Base-by-base conservation (phyloP, 306 rosid species). In the Malus fusca region DNA sequence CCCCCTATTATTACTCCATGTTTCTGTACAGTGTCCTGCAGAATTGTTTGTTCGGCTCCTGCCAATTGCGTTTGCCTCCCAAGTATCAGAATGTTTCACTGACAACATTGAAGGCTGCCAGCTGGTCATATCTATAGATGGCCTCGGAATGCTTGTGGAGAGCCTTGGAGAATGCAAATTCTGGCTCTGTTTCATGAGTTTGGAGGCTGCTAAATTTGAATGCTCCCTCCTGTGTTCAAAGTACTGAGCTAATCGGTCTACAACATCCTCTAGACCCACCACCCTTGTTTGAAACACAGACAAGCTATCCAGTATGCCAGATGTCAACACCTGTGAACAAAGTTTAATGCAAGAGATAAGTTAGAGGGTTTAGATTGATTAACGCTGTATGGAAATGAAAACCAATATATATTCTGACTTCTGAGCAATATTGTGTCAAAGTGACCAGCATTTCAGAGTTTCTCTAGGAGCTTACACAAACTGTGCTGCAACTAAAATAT, bases 221-320 rank as follows among this genome's bases (percentile, higher is more conserved):
- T 66, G 75, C 31, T 84, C 88, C 68, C 78, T 88, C 77, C 80
- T 84, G 43, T 78, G 87, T 56, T 78, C 77, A 70, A 85, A 68
- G 72, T 86, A 90, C 72, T 85, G 88, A 82, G 88, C 75, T 85
- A 90, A 77, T 71, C 78, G 81, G 77, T 83, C 90, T 69, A 93
- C 83, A 56, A 87, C 87, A 69, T 88, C 78, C 85, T 93, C 98
- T 77, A 91, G 76, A 79, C 90, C 80, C 74, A 62, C 84, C 69
- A 93, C 87, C 82, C 90, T 91, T 61, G 93, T 88, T 73, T 89
- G 96, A 71, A 93, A 85, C 25, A 79, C 78, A 23, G 97, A 88
- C 75, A 93, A 85, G 69, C 86, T 81, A 77, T 84, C 90, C 90
- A 88, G 87, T 80, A 91, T 58, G 53, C 92, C 92, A 26, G 88